Conservation (phyloP, 2,329 filamentous ascomycete species). For the Gliomastix tumulicola region DNA sequence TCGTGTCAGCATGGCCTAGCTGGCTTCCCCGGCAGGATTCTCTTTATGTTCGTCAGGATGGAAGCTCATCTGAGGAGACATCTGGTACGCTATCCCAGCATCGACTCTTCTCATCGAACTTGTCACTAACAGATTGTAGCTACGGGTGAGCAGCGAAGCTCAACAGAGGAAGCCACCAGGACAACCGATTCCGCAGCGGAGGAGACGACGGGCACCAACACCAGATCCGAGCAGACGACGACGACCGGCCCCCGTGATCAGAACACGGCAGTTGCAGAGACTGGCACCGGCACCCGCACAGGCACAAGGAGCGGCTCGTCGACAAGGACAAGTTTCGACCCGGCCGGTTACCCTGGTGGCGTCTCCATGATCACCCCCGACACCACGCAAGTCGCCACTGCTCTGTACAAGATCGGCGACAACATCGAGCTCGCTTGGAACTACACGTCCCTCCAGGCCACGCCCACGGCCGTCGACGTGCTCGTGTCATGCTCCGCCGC, state of each 20-base stretch:
- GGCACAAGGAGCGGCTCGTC: too few species aligned
- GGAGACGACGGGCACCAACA: constrained; percentile 10
- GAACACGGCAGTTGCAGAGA: too few species aligned
- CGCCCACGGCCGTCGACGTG: constrained; percentile 54
- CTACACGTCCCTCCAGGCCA: constrained; percentile 53
- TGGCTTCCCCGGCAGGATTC: constrained; percentile 47
- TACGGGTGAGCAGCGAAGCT: too few species aligned
- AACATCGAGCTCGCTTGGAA: constrained; percentile 57
- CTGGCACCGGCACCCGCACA: constrained; percentile 14
- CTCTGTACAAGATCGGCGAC: constrained; percentile 55
- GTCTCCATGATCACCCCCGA: constrained; percentile 47
- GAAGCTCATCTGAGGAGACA: constrained; percentile 24
- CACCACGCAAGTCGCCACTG: constrained; percentile 30
- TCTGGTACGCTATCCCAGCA: constrained; percentile 9
- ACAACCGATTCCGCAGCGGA: background rate
- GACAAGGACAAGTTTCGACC: constrained; percentile 32
- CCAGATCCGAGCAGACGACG: too few species aligned
- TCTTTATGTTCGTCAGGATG: constrained; percentile 40
- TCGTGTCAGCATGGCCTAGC: constrained; percentile 48
- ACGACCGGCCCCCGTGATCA: too few species aligned
- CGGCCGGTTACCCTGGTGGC: constrained; percentile 39
- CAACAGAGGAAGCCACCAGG: constrained; percentile 5
- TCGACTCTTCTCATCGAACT: too few species aligned
- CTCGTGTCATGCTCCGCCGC: constrained; percentile 47
- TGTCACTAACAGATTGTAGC: too few species aligned